Percentiles rank a stretch among this genome's conserved stretches.
These are phyloP conservation scores for Gelatoporia subvermispora DNA, from an alignment of 768 basidiomycete genomes.

Conservation along the genomic window DNA sequence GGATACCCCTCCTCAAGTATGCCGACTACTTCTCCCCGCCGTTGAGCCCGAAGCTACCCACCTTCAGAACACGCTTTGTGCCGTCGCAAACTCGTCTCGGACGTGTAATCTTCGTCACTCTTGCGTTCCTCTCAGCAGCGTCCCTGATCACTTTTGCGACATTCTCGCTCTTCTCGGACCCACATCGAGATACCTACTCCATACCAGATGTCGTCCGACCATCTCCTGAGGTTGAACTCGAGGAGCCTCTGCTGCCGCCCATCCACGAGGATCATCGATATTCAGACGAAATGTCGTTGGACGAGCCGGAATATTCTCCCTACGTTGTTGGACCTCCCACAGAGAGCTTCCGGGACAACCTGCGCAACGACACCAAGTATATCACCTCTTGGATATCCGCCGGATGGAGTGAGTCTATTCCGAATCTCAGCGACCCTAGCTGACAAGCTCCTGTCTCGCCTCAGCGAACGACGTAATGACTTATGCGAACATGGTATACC, in stretches of 20 bases:
- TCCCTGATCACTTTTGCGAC: conserved; percentile 22
- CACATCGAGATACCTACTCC: not conserved
- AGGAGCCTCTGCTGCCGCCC: not conserved
- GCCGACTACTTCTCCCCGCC: conserved; percentile 11
- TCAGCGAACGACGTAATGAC: conserved; percentile 78
- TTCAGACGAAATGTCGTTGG: conserved; percentile 1
- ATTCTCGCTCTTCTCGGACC: not conserved
- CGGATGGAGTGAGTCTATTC: conserved; percentile 52
- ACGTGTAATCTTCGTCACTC: conserved; percentile 21
- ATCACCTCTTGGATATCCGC: conserved; percentile 72
- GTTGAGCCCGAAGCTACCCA: not conserved
- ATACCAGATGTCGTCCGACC: not conserved
- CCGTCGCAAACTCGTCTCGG: not conserved
- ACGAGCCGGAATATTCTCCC: conserved; percentile 13
- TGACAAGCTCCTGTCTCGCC: not conserved
- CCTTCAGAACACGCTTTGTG: too few relatives aligned
- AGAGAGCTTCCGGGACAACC: conserved; percentile 57
- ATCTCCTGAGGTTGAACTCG: not conserved
- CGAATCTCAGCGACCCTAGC: not conserved
- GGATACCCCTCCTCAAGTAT: conserved; percentile 21
- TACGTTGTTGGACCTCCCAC: conserved; percentile 48
- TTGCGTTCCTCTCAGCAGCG: conserved; percentile 24
- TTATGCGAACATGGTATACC: conserved; percentile 37
- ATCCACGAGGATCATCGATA: not conserved
- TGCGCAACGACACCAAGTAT: conserved; percentile 55